Conservation (phyloP, 148 eudicot genomes). For the Vaccinium macrocarpon region DNA sequence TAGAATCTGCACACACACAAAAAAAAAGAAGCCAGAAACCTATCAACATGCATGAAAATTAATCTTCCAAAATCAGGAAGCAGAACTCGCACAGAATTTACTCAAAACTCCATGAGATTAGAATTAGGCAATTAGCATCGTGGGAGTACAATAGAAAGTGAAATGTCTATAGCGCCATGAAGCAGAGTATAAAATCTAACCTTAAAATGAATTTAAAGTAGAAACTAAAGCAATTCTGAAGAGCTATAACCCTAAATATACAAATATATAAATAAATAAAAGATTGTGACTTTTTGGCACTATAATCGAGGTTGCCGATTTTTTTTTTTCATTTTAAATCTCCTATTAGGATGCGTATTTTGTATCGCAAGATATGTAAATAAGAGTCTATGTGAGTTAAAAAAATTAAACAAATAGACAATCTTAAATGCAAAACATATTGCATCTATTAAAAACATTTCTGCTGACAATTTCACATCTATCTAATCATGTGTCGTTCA, state of each 20-base stretch:
- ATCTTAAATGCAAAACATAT: not conserved
- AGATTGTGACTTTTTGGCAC: not conserved
- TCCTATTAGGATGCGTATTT: not conserved
- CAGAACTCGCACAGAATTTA: not conserved
- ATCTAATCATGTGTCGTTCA: not conserved
- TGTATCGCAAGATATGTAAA: not conserved
- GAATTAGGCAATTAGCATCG: slow-evolving; percentile 13
- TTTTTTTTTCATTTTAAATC: not conserved
- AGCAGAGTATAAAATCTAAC: not conserved
- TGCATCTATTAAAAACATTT: not conserved
- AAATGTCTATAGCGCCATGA: not conserved
- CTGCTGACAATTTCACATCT: not conserved
- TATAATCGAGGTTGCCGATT: not conserved
- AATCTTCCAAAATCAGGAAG: not conserved
- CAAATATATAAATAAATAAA: not conserved
- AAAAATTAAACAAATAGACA: not conserved
- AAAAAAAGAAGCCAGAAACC: not conserved
- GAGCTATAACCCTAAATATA: not conserved
- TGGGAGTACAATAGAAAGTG: slow-evolving; percentile 9
- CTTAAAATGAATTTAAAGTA: not conserved
- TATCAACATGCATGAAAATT: not conserved
- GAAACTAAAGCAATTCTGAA: not conserved
- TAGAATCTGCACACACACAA: not conserved
- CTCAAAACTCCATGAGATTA: not conserved
- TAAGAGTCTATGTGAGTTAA: not conserved